A percentile compares a stretch with the other conserved stretches of the same genome.
These are phyloP conservation scores for Aspergillus sergii DNA, from an alignment of 2,329 filamentous ascomycete species.

Conservation along the genomic window DNA sequence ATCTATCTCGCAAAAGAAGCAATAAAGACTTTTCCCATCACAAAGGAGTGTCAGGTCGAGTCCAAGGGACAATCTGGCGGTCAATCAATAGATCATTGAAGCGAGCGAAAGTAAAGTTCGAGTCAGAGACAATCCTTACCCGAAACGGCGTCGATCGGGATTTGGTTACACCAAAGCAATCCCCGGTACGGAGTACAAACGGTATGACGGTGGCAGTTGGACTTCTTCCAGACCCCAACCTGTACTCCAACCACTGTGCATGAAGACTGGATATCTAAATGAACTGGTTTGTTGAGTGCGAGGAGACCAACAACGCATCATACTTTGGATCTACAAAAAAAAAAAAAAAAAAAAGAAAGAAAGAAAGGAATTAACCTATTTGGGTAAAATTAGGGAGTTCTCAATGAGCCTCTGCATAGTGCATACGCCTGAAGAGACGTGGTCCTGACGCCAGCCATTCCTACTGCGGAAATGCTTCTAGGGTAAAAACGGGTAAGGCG, in stretches of 20 bases:
- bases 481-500: not conserved
- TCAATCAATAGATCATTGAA: slow-evolving; percentile 1
- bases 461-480: not conserved
- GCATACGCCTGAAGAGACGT: not conserved
- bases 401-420: not conserved
- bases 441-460: not conserved
- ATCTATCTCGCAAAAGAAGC: not conserved
- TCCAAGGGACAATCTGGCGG: not conserved
- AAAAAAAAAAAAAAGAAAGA: too few species aligned
- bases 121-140: slow-evolving; percentile 5
- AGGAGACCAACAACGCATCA: not conserved
- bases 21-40: not conserved
- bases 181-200: slow-evolving; percentile 1
- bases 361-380: not conserved
- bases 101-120: not conserved
- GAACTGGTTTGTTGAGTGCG: not conserved
- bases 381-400: not conserved
- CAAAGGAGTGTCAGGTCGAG: not conserved
- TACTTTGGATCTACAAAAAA: not conserved
- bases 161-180: slow-evolving; percentile 3
- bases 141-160: not conserved
- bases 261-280: not conserved
- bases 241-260: not conserved
- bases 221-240: not conserved
- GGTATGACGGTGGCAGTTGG: not conserved